phyloP scores from a whole-genome alignment of 1,139 yeast species.

The Protomyces inundatus region DNA sequence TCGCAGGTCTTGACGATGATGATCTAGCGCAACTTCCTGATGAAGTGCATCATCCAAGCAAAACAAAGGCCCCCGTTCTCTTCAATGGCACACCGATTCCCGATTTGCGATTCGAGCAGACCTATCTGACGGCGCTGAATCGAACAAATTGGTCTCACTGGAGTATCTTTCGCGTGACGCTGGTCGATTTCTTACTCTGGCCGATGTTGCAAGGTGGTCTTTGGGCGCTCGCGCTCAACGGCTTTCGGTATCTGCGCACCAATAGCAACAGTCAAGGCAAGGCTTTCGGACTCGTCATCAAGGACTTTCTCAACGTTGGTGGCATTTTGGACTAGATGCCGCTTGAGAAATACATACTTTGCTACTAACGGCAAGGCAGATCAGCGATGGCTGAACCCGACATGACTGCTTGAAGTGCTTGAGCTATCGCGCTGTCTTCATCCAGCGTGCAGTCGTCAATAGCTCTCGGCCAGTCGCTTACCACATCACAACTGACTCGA shows the following conservation, averaged over 20 bases:
- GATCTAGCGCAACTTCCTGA: conserved; percentile 4
- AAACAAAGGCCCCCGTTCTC: not conserved
- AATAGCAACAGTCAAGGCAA: conserved; percentile 15
- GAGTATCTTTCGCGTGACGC: conserved; percentile 4
- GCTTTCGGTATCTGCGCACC: conserved; percentile 16
- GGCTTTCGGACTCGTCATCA: conserved; percentile 6
- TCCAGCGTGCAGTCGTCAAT: too few species aligned
- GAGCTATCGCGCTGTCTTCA: too few species aligned
- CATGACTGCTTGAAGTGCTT: too few species aligned
- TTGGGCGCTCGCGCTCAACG: conserved; percentile 14
- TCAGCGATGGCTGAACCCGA: not conserved
- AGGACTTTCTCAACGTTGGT: conserved; percentile 18
- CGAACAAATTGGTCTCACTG: conserved; percentile 13
- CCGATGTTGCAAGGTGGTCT: conserved; percentile 12
- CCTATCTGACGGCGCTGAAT: conserved; percentile 18
- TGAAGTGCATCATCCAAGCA: not conserved
- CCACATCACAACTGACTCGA: too few species aligned
- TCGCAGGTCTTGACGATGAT: not conserved
- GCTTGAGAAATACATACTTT: too few species aligned
- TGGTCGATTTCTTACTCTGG: conserved; percentile 19
- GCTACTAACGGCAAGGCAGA: not conserved
- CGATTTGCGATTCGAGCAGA: conserved; percentile 19
- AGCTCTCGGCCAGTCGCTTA: too few species aligned
- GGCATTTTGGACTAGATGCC: conserved; percentile 11
- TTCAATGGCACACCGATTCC: conserved; percentile 18